Evolutionary conservation across 176 grass and related monocot species (phyloP), one percentile per base, ranked within the genome.

Genomic region (Tillandsia leiboldiana): DNA sequence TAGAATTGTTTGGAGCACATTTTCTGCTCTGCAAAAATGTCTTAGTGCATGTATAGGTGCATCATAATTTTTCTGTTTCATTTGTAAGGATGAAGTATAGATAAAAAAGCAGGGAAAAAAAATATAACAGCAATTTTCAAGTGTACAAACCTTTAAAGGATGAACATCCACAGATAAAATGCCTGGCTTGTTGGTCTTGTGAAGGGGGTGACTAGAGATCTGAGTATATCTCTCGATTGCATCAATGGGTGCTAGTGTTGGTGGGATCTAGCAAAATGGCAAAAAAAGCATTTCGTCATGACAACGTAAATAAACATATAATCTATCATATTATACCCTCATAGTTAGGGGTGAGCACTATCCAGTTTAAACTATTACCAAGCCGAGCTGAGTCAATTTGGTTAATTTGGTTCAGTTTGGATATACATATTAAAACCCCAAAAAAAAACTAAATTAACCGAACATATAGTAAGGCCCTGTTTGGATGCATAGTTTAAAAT

Each of bases 161-260:
- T 99, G 87, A 15, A 99, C 84, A 63, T 99, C 95, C 74, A 94
- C 81, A 78, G 90, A 85, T 51, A 99, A 85, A 84, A 99, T 91
- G 74, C 87, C 95, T 62, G 95, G 95, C 62, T 94, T 99, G 67
- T 94, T 99, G 56, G 90, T 90, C 80, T 90, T 99, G 76, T 99
- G 95, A 59, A 99, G 89, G 56, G 95, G 90, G 68, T 99, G 95
- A 68, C 90, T 99, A 52, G 87, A 90, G 22, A 94, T 86, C 68
- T 99, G 95, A 54, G 95, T 94, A 22, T 99, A 94, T 77, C 82
- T 84, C 75, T 99, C 90, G 7, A 99, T 52, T 73, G 74, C 80
- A 81, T 94, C 85, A 66, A 94, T 67, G 1, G 80, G 51, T 20
- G 82, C 87, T 78, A 99, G 79, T 56, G 80, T 88, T 70, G 80